These are phyloP conservation scores for Colletotrichum sidae DNA, from an alignment of 2,329 filamentous ascomycete species.

Conservation along the genomic window DNA sequence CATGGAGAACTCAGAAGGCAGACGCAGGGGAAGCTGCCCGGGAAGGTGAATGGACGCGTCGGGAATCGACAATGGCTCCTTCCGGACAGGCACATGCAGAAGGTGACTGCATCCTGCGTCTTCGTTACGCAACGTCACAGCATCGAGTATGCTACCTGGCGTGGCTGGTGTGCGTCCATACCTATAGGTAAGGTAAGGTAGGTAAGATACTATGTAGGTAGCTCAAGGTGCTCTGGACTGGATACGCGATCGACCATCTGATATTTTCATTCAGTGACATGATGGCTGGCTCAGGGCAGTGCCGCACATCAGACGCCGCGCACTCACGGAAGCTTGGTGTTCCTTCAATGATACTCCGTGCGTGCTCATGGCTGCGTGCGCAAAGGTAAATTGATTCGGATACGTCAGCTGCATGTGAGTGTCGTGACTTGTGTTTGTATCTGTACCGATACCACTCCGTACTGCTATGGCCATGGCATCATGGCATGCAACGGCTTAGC, in stretches of 20 bases:
- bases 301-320: conserved; percentile 26
- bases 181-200: no score
- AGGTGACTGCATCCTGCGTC: conserved; percentile 4
- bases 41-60: conserved; percentile 28
- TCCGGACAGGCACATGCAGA: conserved; percentile 6
- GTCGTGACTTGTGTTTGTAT: neutral
- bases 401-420: neutral
- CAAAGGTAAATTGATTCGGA: neutral
- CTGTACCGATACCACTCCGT: neutral
- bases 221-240: neutral
- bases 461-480: no score
- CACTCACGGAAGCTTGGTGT: conserved; percentile 12
- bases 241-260: no score
- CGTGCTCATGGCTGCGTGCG: neutral
- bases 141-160: no score
- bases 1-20: conserved; percentile 1
- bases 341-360: conserved; percentile 5
- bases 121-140: neutral
- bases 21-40: conserved; percentile 23
- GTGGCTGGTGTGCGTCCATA: no score
- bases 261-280: no score
- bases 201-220: no score
- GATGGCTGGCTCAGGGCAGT: neutral
- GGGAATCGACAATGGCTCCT: conserved; percentile 7
- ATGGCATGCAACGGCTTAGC: no score